Conservation (phyloP, 2,329 filamentous ascomycete species). For the Pseudonectria buxi region DNA sequence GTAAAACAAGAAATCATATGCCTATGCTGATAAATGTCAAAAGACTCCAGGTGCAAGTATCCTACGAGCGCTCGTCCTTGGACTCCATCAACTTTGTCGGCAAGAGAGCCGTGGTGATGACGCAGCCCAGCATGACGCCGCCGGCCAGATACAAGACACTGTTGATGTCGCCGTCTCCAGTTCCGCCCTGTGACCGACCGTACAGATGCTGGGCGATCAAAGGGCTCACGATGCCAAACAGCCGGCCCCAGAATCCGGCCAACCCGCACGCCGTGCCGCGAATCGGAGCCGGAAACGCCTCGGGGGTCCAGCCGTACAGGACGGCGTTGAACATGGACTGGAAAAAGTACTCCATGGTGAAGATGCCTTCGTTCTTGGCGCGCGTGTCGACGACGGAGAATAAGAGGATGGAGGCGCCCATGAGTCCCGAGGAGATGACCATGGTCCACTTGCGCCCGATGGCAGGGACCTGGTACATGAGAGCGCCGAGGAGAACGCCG, state of each 20-base stretch:
- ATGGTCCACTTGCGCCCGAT: conserved; percentile 37
- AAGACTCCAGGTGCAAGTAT: too few relatives aligned
- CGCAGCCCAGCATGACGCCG: conserved; percentile 45
- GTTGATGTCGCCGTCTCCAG: conserved; percentile 35
- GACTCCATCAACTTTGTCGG: conserved; percentile 33
- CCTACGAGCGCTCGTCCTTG: conserved; percentile 21
- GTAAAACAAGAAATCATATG: too few relatives aligned
- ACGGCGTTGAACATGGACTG: conserved; percentile 34
- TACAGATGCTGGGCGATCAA: conserved; percentile 44
- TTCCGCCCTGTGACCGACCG: conserved; percentile 17
- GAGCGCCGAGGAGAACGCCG: conserved; percentile 41
- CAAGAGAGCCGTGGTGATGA: conserved; percentile 42
- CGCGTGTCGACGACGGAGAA: conserved; percentile 35
- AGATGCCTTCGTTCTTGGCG: conserved; percentile 31
- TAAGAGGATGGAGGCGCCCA: conserved; percentile 39
- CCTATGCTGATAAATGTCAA: too few relatives aligned
- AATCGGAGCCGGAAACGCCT: conserved; percentile 50
- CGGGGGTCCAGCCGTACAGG: conserved; percentile 44
- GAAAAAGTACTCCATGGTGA: conserved; percentile 38
- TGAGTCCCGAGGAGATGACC: conserved; percentile 37
- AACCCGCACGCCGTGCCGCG: conserved; percentile 50
- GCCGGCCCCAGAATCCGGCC: conserved; percentile 51
- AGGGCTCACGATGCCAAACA: conserved; percentile 53
- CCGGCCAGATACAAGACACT: conserved; percentile 50
- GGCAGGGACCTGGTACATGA: conserved; percentile 32